Percentiles rank a stretch among this genome's conserved stretches.
phyloP scores from a whole-genome alignment of 2,329 filamentous ascomycete genomes.

The Pseudogymnoascus sp. region DNA sequence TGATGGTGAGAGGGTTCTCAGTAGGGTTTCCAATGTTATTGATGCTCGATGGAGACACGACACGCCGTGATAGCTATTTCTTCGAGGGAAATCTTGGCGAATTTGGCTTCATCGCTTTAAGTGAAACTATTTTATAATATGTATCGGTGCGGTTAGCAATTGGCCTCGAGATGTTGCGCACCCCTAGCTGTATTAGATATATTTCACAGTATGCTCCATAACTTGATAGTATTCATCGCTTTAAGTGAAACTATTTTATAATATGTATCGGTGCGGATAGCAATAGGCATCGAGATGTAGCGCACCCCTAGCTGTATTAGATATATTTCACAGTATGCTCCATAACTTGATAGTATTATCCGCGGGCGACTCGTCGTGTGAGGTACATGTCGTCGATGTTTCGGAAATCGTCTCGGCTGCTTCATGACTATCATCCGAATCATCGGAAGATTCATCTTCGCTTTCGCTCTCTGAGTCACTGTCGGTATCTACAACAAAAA shows the following conservation, averaged over 20 bases:
- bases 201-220: constrained; percentile 34
- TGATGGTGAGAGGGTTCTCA: constrained; percentile 45
- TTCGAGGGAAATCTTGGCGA: constrained; percentile 9
- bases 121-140: background rate
- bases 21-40: constrained; percentile 41
- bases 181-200: constrained; percentile 1
- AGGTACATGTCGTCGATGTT: background rate
- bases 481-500: background rate
- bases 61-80: constrained; percentile 13
- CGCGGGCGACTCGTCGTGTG: constrained; percentile 7
- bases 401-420: background rate
- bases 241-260: background rate
- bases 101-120: background rate
- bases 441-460: constrained; percentile 12
- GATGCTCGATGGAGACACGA: constrained; percentile 39
- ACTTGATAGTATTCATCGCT: constrained; percentile 26
- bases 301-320: background rate
- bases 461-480: constrained; percentile 13
- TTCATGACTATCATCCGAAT: constrained; percentile 12
- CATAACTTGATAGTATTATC: constrained; percentile 41
- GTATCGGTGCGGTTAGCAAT: constrained; percentile 5
- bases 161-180: constrained; percentile 1
- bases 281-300: constrained; percentile 7
- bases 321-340: constrained; percentile 28
- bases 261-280: background rate